Conservation (phyloP, 176 grass and related monocot species). For the Bothriochloa decipiens region DNA sequence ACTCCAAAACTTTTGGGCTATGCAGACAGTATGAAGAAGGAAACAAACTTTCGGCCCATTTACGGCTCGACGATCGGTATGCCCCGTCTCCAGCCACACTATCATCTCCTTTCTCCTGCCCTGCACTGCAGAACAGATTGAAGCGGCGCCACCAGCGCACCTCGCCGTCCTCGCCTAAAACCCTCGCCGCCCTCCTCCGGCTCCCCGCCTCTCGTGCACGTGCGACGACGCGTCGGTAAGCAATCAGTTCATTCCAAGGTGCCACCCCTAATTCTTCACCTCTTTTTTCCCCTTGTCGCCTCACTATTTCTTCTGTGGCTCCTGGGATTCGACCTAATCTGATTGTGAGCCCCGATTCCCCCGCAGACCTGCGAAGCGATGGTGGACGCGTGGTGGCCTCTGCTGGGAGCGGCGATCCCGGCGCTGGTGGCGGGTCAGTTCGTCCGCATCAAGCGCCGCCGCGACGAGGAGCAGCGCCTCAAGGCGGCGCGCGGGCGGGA, state of each 20-base stretch:
- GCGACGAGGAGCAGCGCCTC: constrained; percentile 70
- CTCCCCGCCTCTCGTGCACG: neutral
- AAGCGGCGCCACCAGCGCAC: neutral
- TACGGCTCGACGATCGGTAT: neutral
- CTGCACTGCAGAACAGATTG: neutral
- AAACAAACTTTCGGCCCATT: neutral
- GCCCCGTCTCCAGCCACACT: neutral
- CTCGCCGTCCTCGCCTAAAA: constrained; percentile 16
- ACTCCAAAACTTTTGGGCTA: too few species aligned
- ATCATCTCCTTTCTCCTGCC: neutral
- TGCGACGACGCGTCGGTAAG: neutral
- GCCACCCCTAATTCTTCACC: neutral
- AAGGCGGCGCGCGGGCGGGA: constrained; percentile 73
- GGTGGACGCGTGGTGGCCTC: constrained; percentile 78
- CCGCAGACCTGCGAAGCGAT: constrained; percentile 39
- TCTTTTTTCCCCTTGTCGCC: neutral
- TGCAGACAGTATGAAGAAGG: neutral
- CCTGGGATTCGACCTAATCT: constrained; percentile 30
- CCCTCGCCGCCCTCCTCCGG: constrained; percentile 4
- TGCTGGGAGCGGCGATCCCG: constrained; percentile 66
- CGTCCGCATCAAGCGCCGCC: constrained; percentile 62
- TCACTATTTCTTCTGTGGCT: neutral
- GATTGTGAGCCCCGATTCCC: constrained; percentile 9
- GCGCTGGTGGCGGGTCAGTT: constrained; percentile 68
- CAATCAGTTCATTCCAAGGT: neutral